Conservation (phyloP, 1,139 yeast species). For the Taphrina sp. region DNA sequence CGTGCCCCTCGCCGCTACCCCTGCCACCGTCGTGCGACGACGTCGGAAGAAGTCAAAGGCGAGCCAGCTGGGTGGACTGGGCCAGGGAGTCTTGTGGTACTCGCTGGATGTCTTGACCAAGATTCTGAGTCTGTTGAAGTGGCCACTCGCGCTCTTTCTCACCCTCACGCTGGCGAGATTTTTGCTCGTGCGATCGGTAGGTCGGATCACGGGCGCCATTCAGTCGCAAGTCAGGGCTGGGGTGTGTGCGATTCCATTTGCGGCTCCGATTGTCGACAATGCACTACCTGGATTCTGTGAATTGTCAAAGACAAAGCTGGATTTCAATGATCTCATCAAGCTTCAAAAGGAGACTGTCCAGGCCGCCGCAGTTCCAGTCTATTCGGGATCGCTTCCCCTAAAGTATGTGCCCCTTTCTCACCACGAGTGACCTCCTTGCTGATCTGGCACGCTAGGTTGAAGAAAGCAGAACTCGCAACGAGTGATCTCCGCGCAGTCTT, state of each 20-base stretch:
- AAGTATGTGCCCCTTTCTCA: no score
- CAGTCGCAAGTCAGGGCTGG: constrained; percentile 9
- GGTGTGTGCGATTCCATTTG: constrained; percentile 20
- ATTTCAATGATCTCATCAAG: constrained; percentile 17
- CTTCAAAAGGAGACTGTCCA: constrained; percentile 8
- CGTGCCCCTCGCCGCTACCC: no score
- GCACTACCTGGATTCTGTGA: constrained; percentile 16
- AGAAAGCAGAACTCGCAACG: constrained; percentile 28
- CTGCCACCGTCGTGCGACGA: neutral
- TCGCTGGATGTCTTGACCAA: constrained; percentile 7
- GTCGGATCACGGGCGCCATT: constrained; percentile 4
- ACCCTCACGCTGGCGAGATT: constrained; percentile 14
- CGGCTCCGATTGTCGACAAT: constrained; percentile 3
- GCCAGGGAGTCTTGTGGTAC: neutral
- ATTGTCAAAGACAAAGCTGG: neutral
- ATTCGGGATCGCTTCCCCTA: constrained; percentile 19
- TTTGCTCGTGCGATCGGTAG: constrained; percentile 6
- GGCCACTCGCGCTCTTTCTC: constrained; percentile 24
- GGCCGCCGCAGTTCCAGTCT: constrained; percentile 13
- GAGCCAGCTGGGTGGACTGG: no score
- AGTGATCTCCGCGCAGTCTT: constrained; percentile 18
- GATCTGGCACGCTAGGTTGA: no score
- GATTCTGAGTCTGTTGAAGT: constrained; percentile 17
- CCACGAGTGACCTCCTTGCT: no score
- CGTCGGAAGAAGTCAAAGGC: neutral